Percentiles rank a stretch among this genome's conserved stretches.
Evolutionary conservation across 2,329 filamentous ascomycete genomes (phyloP).

Genomic region (Fusarium sp.): DNA sequence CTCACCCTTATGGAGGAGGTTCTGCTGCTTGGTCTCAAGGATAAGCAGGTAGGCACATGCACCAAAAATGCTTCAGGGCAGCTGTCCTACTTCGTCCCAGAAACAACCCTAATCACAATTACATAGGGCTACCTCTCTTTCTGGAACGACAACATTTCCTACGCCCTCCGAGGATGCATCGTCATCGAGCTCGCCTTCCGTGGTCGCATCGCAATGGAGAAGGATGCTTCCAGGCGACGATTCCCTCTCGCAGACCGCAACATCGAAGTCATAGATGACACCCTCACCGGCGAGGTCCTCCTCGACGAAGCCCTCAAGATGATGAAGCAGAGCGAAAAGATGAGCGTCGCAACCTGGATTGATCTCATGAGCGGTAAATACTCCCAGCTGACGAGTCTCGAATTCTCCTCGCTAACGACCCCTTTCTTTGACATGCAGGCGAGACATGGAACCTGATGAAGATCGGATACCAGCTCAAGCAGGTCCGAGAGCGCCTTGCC

Average conservation of each 20-base stretch:
- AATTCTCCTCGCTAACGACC: slow-evolving; percentile 27
- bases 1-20: slow-evolving; percentile 99
- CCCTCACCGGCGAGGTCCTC: slow-evolving; percentile 94
- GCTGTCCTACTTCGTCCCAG: slow-evolving; percentile 3
- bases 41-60: slow-evolving; percentile 83
- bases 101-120: slow-evolving; percentile 12
- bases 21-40: slow-evolving; percentile 92
- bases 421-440: slow-evolving; percentile 65
- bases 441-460: slow-evolving; percentile 99
- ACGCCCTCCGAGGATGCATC: slow-evolving; percentile 96
- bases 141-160: slow-evolving; percentile 99
- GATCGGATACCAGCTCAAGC: slow-evolving; percentile 99
- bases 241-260: slow-evolving; percentile 93
- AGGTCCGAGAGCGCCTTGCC: slow-evolving; percentile 95
- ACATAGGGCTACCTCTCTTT: slow-evolving; percentile 94
- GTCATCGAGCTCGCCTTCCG: slow-evolving; percentile 97
- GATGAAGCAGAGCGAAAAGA: slow-evolving; percentile 99
- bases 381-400: slow-evolving; percentile 19
- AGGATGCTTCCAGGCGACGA: slow-evolving; percentile 89
- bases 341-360: slow-evolving; percentile 99
- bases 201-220: slow-evolving; percentile 98
- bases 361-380: slow-evolving; percentile 93
- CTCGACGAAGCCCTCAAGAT: slow-evolving; percentile 98
- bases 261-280: slow-evolving; percentile 98
- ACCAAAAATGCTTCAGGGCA: slow-evolving; percentile 7